These are phyloP conservation scores for Arthrobotrys sphaeroides DNA, from an alignment of 2,329 filamentous ascomycete genomes.

Conservation along the genomic window DNA sequence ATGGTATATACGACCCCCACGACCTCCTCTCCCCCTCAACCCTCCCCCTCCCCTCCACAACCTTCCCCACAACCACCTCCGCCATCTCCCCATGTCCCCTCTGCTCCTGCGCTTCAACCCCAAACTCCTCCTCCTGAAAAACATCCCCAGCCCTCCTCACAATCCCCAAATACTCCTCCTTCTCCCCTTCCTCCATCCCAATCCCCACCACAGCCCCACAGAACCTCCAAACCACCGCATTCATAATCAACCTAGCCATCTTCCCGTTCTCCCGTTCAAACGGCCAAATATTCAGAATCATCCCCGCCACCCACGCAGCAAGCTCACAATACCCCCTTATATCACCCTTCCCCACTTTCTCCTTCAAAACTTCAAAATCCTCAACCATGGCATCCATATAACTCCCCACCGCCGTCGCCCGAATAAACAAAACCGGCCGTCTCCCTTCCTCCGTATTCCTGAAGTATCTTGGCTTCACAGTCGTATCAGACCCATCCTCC, in stretches of 20 bases:
- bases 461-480: neutral
- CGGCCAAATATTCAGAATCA: constrained; percentile 9
- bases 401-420: neutral
- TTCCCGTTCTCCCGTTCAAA: constrained; percentile 3
- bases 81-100: neutral
- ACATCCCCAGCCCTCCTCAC: neutral
- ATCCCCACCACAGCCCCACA: neutral
- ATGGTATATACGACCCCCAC: neutral
- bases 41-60: neutral
- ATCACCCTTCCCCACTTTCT: neutral
- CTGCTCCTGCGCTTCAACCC: constrained; percentile 64
- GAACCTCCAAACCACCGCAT: neutral
- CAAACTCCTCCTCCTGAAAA: constrained; percentile 64
- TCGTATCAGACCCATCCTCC: neutral
- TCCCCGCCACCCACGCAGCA: neutral
- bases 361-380: neutral
- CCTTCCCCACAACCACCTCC: neutral
- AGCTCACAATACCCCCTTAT: neutral
- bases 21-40: neutral
- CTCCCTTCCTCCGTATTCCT: neutral
- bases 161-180: neutral
- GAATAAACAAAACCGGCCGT: neutral
- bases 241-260: constrained; percentile 4
- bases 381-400: neutral
- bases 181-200: neutral